A percentile compares a stretch with the other conserved stretches of the same genome.
phyloP scores from a whole-genome alignment of 106 monocot genomes.

The Dioscorea alata region DNA sequence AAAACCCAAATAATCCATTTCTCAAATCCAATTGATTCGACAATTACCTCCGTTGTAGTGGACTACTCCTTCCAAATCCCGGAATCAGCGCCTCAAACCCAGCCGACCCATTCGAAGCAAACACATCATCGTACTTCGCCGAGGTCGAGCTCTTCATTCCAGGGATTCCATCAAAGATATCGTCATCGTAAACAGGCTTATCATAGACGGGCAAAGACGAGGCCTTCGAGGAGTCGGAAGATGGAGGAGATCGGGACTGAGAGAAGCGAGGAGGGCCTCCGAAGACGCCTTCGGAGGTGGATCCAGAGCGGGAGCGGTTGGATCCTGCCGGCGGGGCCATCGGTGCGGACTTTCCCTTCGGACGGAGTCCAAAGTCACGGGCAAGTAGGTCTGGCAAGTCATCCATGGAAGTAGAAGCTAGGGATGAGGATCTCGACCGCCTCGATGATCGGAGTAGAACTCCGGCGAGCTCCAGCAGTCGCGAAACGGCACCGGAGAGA shows the following conservation, averaged over 20 bases:
- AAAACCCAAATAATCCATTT: too few relatives aligned
- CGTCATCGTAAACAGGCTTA: conserved; percentile 56
- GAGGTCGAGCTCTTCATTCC: conserved; percentile 41
- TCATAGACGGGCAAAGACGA: conserved; percentile 40
- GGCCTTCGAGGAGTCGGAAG: conserved; percentile 14
- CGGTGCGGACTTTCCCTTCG: conserved; percentile 53
- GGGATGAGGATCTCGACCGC: not conserved
- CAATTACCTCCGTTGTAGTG: not conserved
- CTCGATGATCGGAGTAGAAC: not conserved
- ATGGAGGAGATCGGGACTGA: not conserved
- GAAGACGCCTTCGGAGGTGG: conserved; percentile 21
- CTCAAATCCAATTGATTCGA: too few relatives aligned
- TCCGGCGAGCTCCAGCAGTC: not conserved
- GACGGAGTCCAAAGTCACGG: conserved; percentile 55
- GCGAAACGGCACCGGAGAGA: not conserved
- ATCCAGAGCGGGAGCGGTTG: not conserved
- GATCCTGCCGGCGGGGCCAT: conserved; percentile 30
- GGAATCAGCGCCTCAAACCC: conserved; percentile 68
- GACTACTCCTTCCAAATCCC: conserved; percentile 54
- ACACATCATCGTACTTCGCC: conserved; percentile 42
- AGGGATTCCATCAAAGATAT: conserved; percentile 60
- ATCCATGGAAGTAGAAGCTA: conserved; percentile 21
- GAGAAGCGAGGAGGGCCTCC: not conserved
- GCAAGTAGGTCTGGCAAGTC: conserved; percentile 54
- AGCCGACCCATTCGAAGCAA: conserved; percentile 12